A percentile compares a stretch with the other conserved stretches of the same genome.
These are phyloP conservation scores for Wickerhamomyces subpelliculosus DNA, from an alignment of 805 yeast species.

Conservation along the genomic window DNA sequence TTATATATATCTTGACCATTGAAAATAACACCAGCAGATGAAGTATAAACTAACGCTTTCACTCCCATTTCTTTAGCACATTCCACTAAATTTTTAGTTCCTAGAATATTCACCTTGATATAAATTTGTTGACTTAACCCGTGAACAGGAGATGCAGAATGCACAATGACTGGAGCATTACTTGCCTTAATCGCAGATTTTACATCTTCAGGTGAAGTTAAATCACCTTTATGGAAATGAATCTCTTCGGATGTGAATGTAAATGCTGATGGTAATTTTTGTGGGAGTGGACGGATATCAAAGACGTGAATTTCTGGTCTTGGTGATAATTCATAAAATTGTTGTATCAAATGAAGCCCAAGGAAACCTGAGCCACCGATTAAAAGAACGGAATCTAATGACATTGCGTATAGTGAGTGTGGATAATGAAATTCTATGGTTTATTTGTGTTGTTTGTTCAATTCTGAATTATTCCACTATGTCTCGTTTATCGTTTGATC, in stretches of 20 bases:
- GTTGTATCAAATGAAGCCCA: slow-evolving; percentile 86
- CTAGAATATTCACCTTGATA: slow-evolving; percentile 84
- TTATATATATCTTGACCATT: slow-evolving; percentile 90
- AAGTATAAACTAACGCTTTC: slow-evolving; percentile 82
- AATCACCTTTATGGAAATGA: slow-evolving; percentile 69
- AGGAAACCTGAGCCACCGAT: slow-evolving; percentile 97
- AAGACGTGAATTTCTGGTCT: slow-evolving; percentile 76
- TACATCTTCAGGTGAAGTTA: slow-evolving; percentile 70
- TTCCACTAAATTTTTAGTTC: slow-evolving; percentile 69
- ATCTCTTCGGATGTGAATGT: slow-evolving; percentile 60
- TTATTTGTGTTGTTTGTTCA: too few relatives aligned
- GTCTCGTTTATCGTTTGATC: too few relatives aligned
- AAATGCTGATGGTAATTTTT: slow-evolving; percentile 59
- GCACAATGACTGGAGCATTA: slow-evolving; percentile 74
- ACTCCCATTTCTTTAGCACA: slow-evolving; percentile 46
- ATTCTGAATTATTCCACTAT: too few relatives aligned
- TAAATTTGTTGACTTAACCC: slow-evolving; percentile 79
- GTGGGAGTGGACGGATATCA: slow-evolving; percentile 87
- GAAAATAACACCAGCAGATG: slow-evolving; percentile 95
- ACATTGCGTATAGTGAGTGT: slow-evolving; percentile 4
- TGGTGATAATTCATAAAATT: slow-evolving; percentile 60
- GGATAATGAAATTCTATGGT: too few relatives aligned
- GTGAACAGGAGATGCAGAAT: slow-evolving; percentile 95
- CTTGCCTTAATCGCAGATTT: slow-evolving; percentile 49
- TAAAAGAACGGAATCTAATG: slow-evolving; percentile 48